A percentile compares a stretch with the other conserved stretches of the same genome.
Conservation (phyloP, 2,329 filamentous ascomycete genomes). For the Colletotrichum magnum region DNA sequence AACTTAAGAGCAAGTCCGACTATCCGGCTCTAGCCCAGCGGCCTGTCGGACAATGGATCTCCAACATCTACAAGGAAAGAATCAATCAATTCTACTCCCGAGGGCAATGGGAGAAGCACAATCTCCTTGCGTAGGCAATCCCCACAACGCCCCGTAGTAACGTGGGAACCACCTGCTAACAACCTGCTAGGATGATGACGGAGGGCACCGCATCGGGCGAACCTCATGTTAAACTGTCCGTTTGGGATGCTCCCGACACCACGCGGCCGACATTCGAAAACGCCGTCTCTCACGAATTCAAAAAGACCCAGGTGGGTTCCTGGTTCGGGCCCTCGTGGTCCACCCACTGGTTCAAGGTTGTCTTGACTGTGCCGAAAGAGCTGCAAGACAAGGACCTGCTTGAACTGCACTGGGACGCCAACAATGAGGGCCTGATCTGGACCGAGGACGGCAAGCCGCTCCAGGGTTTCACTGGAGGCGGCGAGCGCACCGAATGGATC, state of each 20-base stretch:
- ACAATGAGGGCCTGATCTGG: slow-evolving; percentile 96
- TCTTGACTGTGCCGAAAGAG: slow-evolving; percentile 81
- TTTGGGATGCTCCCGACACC: slow-evolving; percentile 86
- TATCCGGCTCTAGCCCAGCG: slow-evolving; percentile 66
- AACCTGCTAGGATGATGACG: slow-evolving; percentile 73
- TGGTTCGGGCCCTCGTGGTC: slow-evolving; percentile 96
- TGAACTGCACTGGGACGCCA: slow-evolving; percentile 97
- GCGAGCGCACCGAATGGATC: slow-evolving; percentile 92
- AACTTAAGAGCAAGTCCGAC: slow-evolving; percentile 60
- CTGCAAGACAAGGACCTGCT: slow-evolving; percentile 83
- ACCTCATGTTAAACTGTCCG: slow-evolving; percentile 85
- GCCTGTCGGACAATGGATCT: slow-evolving; percentile 83
- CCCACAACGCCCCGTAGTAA: slow-evolving; percentile 29
- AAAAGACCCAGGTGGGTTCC: slow-evolving; percentile 79
- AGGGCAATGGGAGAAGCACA: slow-evolving; percentile 84
- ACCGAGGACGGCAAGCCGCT: slow-evolving; percentile 89
- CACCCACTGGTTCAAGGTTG: slow-evolving; percentile 96
- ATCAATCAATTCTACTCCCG: slow-evolving; percentile 84
- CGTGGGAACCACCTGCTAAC: slow-evolving; percentile 35
- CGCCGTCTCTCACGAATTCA: slow-evolving; percentile 81
- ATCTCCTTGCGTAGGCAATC: slow-evolving; percentile 75
- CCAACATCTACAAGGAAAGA: slow-evolving; percentile 86
- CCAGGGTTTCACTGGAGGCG: slow-evolving; percentile 91
- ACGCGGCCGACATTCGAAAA: slow-evolving; percentile 89
- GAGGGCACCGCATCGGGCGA: slow-evolving; percentile 77